Evolutionary conservation across 495 filamentous ascomycete genomes (phyloP).

Genomic region (Hypomontagnella submonticulosa): DNA sequence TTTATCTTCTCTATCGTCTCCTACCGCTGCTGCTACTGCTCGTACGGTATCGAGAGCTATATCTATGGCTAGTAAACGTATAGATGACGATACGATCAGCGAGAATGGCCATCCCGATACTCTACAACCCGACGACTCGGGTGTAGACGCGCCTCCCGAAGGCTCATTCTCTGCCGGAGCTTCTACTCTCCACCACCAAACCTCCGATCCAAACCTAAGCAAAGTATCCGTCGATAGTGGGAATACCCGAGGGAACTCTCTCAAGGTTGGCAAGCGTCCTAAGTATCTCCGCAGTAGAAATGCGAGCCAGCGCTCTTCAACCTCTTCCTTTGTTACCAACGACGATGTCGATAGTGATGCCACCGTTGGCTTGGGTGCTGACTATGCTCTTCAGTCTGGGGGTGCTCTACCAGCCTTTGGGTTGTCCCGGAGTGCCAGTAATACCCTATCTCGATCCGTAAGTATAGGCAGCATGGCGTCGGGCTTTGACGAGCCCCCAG

Average conservation of each 20-base stretch:
- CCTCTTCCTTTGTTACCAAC: slow-evolving; percentile 76
- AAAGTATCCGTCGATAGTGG: slow-evolving; percentile 48
- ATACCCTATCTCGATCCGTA: slow-evolving; percentile 76
- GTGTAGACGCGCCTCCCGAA: slow-evolving; percentile 45
- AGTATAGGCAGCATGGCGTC: slow-evolving; percentile 97
- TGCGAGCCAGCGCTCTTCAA: slow-evolving; percentile 80
- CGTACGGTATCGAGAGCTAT: slow-evolving; percentile 65
- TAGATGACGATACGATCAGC: slow-evolving; percentile 52
- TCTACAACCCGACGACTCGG: slow-evolving; percentile 17
- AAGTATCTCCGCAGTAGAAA: slow-evolving; percentile 79
- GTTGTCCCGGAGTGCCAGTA: slow-evolving; percentile 63
- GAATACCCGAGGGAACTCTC: slow-evolving; percentile 44
- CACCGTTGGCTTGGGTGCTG: slow-evolving; percentile 73
- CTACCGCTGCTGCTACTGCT: slow-evolving; percentile 70
- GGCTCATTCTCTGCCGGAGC: slow-evolving; percentile 59
- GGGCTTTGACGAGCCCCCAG: slow-evolving; percentile 80
- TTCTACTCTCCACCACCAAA: slow-evolving; percentile 51
- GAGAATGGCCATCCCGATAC: slow-evolving; percentile 52
- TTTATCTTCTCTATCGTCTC: slow-evolving; percentile 77
- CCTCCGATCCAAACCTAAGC: slow-evolving; percentile 47
- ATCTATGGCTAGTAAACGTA: slow-evolving; percentile 55
- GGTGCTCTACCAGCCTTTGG: slow-evolving; percentile 73
- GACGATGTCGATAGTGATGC: slow-evolving; percentile 73
- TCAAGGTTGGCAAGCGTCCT: slow-evolving; percentile 65
- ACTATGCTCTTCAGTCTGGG: slow-evolving; percentile 87